Evolutionary conservation across 331 rosid species (phyloP), one percentile per base, ranked within the genome.

Genomic region (Rhamnella rubrinervis): DNA sequence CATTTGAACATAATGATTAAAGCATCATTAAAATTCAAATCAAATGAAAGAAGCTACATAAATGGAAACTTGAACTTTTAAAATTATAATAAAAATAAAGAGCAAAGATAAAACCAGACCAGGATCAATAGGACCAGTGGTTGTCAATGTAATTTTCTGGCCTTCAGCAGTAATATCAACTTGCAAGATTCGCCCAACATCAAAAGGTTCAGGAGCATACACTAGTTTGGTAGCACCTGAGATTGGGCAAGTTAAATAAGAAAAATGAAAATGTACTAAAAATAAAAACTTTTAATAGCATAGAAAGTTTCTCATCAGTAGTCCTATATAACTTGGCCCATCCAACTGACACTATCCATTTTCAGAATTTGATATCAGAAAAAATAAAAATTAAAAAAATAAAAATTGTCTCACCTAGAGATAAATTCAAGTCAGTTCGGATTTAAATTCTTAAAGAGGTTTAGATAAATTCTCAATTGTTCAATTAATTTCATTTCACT

Each of bases 121-220:
- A 80, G 95, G 96, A 70, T 92, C 97, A 60, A 92, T 77, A 47
- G 90, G 89, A 75, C 92, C 95, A 69, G 92, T 71, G 21, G 97
- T 89, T 66, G 86, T 85, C 86, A 92, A 74, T 10, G 81, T 81
- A 67, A 81, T 77, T 20, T 20, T 78, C 51, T 82, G 77, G 72
- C 74, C 81, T 44, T 72, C 83, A 20, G 62, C 77, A 70, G 74
- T 20, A 73, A 92, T 71, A 67, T 87, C 86, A 65, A 77, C 97
- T 86, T 79, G 89, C 90, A 92, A 83, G 55, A 76, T 61, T 51
- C 83, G 81, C 71, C 97, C 96, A 66, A 92, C 97, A 14, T 92
- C 97, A 64, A 81, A 84, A 66, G 97, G 97, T 78, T 92, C 97
- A 0, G 96, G 97, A 23, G 97, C 92, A 76, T 87, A 92, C 59